Evolutionary conservation across 371 early-diverging fungal species (phyloP).

Genomic region (Conidiobolus incongruus): DNA sequence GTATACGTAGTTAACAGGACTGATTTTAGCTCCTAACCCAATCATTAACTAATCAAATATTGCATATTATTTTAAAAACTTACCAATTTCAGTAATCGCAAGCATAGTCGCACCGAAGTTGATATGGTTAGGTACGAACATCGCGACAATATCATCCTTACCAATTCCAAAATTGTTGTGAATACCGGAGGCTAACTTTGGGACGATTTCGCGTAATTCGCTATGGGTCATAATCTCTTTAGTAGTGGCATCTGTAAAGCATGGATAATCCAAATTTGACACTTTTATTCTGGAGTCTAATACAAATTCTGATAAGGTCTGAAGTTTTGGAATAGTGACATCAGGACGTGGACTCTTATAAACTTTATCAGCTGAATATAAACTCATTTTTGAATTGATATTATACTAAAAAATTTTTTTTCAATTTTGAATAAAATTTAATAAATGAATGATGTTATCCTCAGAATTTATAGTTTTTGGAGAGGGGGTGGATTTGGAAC

Average conservation of each 20-base stretch:
- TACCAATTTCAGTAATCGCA: conserved; percentile 5
- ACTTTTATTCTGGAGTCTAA: no score
- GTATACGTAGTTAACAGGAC: conserved; percentile 54
- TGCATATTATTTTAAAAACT: conserved; percentile 5
- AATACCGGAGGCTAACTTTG: not conserved
- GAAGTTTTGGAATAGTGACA: no score
- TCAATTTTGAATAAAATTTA: no score
- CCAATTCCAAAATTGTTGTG: not conserved
- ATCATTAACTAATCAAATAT: conserved; percentile 22
- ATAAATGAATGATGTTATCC: no score
- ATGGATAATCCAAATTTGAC: no score
- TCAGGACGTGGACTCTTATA: no score
- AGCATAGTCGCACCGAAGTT: conserved; percentile 7
- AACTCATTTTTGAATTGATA: no score
- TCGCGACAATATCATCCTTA: conserved; percentile 36
- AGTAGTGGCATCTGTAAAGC: not conserved
- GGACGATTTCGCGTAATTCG: not conserved
- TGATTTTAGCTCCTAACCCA: conserved; percentile 23
- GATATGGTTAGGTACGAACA: conserved; percentile 47
- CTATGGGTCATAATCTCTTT: not conserved
- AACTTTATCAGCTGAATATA: no score
- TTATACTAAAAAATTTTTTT: no score
- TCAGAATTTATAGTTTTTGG: no score
- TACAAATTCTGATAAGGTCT: no score
- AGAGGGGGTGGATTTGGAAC: no score